Evolutionary conservation across 768 basidiomycete species (phyloP).

Genomic region (Lyophyllum atratum): DNA sequence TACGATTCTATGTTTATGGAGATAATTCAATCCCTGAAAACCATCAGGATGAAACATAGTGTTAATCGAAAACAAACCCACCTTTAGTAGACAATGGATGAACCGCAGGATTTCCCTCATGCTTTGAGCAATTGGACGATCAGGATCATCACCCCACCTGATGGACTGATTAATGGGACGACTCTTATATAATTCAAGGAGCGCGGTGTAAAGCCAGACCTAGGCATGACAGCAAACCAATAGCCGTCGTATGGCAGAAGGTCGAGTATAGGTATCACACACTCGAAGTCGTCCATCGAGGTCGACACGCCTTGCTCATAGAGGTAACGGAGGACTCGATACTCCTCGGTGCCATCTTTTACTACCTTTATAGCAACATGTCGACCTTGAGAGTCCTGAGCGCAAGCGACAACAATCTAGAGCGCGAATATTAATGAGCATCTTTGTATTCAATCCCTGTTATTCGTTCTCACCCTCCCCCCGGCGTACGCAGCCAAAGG

Average conservation of each 20-base stretch:
- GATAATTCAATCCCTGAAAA: not conserved
- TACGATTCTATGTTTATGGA: not conserved
- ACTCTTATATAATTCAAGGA: not conserved
- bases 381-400: constrained; percentile 20
- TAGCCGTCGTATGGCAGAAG: not conserved
- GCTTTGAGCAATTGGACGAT: not conserved
- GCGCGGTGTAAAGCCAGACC: not conserved
- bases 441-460: not conserved
- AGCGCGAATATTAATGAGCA: not conserved
- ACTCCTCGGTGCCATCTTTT: constrained; percentile 22
- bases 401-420: not conserved
- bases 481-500: not conserved
- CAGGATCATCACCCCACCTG: not conserved
- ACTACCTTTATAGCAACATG: constrained; percentile 30
- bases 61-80: not conserved
- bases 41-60: not conserved
- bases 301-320: constrained; percentile 6
- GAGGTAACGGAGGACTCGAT: constrained; percentile 21
- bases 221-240: constrained; percentile 13
- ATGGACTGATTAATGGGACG: not conserved
- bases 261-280: constrained; percentile 13
- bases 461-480: not conserved
- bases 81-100: constrained; percentile 8
- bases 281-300: not conserved
- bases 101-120: constrained; percentile 2